These are phyloP conservation scores for Fusarium veterinarium DNA, from an alignment of 2,329 filamentous ascomycete species.

Conservation along the genomic window DNA sequence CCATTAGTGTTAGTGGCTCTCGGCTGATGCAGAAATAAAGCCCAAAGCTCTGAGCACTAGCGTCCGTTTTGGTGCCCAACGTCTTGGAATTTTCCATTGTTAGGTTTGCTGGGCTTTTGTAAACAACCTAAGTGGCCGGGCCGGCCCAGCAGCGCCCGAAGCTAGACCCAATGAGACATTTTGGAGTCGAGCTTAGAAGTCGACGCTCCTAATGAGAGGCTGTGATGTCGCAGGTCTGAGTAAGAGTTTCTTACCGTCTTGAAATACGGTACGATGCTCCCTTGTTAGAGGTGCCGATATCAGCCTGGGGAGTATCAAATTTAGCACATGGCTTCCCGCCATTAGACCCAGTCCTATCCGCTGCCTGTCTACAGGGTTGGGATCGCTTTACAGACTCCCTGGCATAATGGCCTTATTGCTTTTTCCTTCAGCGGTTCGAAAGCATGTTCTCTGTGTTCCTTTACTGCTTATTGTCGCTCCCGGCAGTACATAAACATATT, in stretches of 20 bases:
- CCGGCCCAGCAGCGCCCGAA: slow-evolving; percentile 43
- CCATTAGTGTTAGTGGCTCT: slow-evolving; percentile 40
- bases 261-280: not conserved
- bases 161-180: slow-evolving; percentile 36
- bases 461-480: slow-evolving; percentile 30
- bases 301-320: slow-evolving; percentile 29
- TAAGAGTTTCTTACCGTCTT: slow-evolving; percentile 15
- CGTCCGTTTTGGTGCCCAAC: slow-evolving; percentile 47
- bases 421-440: slow-evolving; percentile 29
- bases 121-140: slow-evolving; percentile 38
- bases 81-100: slow-evolving; percentile 26
- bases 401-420: slow-evolving; percentile 29
- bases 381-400: slow-evolving; percentile 22
- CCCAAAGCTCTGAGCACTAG: slow-evolving; percentile 38
- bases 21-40: slow-evolving; percentile 42
- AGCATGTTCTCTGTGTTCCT: slow-evolving; percentile 21
- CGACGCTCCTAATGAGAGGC: slow-evolving; percentile 19
- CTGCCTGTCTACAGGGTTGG: slow-evolving; percentile 24
- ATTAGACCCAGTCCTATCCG: slow-evolving; percentile 28
- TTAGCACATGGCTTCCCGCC: slow-evolving; percentile 41
- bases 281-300: slow-evolving; percentile 33
- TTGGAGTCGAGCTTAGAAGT: slow-evolving; percentile 21
- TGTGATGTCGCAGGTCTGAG: slow-evolving; percentile 17
- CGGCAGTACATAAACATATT: slow-evolving; percentile 21
- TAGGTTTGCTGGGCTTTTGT: slow-evolving; percentile 30